Evolutionary conservation across 2,329 filamentous ascomycete genomes (phyloP).

Genomic region (Epichloe sibirici): DNA sequence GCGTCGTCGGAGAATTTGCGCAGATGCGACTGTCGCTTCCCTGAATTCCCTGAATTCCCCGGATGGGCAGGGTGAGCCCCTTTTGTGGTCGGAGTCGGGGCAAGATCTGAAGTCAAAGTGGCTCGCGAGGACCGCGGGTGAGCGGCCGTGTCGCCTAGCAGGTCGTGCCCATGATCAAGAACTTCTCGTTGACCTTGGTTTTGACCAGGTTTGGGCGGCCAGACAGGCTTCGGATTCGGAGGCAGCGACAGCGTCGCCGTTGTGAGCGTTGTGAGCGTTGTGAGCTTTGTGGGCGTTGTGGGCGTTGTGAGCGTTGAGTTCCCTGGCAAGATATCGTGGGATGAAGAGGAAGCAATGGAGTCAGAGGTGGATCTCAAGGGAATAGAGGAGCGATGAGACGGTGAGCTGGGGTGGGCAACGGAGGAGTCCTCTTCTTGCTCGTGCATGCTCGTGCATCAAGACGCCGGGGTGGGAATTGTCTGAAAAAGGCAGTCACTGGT

Average conservation of each 20-base stretch:
- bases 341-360: constrained; percentile 7
- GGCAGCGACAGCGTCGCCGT: constrained; percentile 2
- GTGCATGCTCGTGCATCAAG: constrained; percentile 19
- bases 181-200: constrained; percentile 6
- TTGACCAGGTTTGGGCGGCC: constrained; percentile 3
- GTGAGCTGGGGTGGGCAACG: not conserved
- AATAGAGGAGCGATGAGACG: not conserved
- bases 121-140: not conserved
- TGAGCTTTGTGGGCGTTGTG: no score
- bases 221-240: constrained; percentile 2
- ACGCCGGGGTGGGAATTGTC: constrained; percentile 6
- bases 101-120: not conserved
- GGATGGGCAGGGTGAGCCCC: constrained; percentile 1
- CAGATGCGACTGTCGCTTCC: constrained; percentile 16
- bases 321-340: not conserved
- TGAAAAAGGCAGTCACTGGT: not conserved
- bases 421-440: constrained; percentile 8
- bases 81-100: not conserved
- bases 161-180: constrained; percentile 9
- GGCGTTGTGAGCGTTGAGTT: not conserved
- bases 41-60: constrained; percentile 9
- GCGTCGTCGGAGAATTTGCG: constrained; percentile 11
- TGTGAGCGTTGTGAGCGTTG: not conserved
- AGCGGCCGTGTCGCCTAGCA: constrained; percentile 6
- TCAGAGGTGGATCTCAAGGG: constrained; percentile 3